phyloP scores from a whole-genome alignment of 129 eudicot species.

The Lactuca sativa region DNA sequence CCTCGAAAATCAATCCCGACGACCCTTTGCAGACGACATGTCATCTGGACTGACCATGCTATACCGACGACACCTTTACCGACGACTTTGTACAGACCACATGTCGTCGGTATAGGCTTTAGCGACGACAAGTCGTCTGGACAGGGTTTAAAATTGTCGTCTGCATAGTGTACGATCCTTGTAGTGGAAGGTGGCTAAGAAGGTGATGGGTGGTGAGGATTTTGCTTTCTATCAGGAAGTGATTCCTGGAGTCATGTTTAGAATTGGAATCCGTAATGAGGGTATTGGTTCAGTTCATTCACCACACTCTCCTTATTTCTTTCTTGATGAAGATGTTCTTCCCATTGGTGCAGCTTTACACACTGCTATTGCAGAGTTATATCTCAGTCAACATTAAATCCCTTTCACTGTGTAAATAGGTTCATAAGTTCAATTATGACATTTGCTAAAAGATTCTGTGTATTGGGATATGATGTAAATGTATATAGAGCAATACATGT shows the following conservation, averaged over 20 bases:
- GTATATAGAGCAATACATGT: background rate
- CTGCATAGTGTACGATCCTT: too few relatives aligned
- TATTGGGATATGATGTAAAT: slow-evolving; percentile 9
- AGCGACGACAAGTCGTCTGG: too few relatives aligned
- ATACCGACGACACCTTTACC: too few relatives aligned
- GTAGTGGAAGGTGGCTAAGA: slow-evolving; percentile 25
- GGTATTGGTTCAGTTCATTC: slow-evolving; percentile 52
- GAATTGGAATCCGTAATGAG: slow-evolving; percentile 71
- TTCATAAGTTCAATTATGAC: background rate
- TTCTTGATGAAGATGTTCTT: slow-evolving; percentile 73
- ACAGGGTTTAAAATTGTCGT: too few relatives aligned
- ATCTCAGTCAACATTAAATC: slow-evolving; percentile 42
- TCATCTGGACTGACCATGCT: too few relatives aligned
- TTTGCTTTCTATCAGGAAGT: slow-evolving; percentile 74
- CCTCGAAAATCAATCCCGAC: too few relatives aligned
- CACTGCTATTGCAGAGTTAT: slow-evolving; percentile 60
- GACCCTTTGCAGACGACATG: too few relatives aligned
- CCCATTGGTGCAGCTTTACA: slow-evolving; percentile 80
- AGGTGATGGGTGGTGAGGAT: slow-evolving; percentile 85
- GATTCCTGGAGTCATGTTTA: slow-evolving; percentile 73
- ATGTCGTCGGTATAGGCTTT: too few relatives aligned
- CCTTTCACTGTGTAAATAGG: slow-evolving; percentile 13
- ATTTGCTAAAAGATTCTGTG: background rate
- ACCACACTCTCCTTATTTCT: slow-evolving; percentile 81
- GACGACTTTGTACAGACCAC: too few relatives aligned